Evolutionary conservation across 306 rosid species (phyloP), one percentile per base, ranked within the genome.

Genomic region (Rubus parviflorus): DNA sequence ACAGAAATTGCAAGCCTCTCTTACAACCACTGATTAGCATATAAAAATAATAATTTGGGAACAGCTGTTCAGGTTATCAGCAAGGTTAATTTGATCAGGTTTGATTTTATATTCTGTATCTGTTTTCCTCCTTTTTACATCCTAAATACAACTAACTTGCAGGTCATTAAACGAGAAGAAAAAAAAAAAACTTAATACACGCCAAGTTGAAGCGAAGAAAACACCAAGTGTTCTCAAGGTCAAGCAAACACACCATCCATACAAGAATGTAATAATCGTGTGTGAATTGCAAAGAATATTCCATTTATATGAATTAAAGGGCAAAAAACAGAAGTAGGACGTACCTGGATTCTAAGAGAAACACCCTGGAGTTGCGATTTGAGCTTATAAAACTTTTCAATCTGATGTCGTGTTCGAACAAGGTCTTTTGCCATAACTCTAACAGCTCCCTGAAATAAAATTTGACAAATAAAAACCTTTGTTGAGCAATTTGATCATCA

Each of bases 291-390:
- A 7, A 54, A 54, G 2, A 2, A 38, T 13, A 20, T 2, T 8
- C 14, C n/a, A 0, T 54, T 40, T 53, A 72, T 17, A 23, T 14
- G 30, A 2, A 41, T 43, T 54, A 6, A 43, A 16, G 6, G 53
- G 43, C 3, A 16, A 8, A 69, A 40, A 43, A 75, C 47, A 58
- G 72, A 72, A 41, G 68, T 17, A 25, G 37, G 70, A 67, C 74
- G 68, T 83, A 92, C 99, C 96, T 95, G 99, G 77, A 95, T 95
- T 85, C 99, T 87, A 66, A 95, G 99, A 75, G 99, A 82, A 75
- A 95, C 99, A 75, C 97, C 99, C 86, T 95, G 99, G 61, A 95
- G 99, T 86, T 95, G 99, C 20, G 99, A 95, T 84, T 92, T 95
- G 67, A 95, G 97, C 89, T 95, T 95, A 83, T 95, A 95, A 82